These are phyloP conservation scores for Hymenoscyphus scutula DNA, from an alignment of 2,329 filamentous ascomycete genomes.

Conservation along the genomic window DNA sequence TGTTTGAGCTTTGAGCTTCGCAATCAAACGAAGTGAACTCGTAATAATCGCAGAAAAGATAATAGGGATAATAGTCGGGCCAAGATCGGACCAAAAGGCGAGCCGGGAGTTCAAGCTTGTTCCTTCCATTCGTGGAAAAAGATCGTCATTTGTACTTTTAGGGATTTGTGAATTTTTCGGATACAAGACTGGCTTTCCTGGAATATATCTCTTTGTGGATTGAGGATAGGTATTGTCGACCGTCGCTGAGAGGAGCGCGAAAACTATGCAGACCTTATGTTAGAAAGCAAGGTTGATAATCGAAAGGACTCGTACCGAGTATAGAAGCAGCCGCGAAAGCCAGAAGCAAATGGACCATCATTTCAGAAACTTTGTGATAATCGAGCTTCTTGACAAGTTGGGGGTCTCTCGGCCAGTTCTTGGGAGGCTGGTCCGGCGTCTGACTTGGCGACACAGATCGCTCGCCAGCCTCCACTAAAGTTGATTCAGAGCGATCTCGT, in stretches of 20 bases:
- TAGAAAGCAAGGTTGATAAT: too few species aligned
- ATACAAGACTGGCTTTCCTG: not conserved
- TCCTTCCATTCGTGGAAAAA: not conserved
- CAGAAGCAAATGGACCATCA: too few species aligned
- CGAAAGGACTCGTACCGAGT: too few species aligned
- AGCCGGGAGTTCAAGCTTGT: not conserved
- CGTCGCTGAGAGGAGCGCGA: not conserved
- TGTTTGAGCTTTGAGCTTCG: not conserved
- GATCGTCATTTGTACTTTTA: too few species aligned
- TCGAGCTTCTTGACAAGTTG: too few species aligned
- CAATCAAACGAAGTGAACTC: not conserved
- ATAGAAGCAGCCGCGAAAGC: too few species aligned
- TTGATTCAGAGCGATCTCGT: too few species aligned
- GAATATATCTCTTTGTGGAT: not conserved
- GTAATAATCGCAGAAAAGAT: not conserved
- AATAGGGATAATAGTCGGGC: not conserved
- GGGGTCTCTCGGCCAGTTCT: too few species aligned
- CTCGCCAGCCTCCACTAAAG: too few species aligned
- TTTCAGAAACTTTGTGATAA: too few species aligned
- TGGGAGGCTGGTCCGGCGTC: too few species aligned
- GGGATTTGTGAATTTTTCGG: not conserved
- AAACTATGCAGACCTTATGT: not conserved
- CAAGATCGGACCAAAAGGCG: not conserved
- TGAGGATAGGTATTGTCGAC: not conserved
- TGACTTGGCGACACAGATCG: too few species aligned